Base-by-base conservation (phyloP, 2,329 filamentous ascomycete species). In the Fusarium mexicanum region DNA sequence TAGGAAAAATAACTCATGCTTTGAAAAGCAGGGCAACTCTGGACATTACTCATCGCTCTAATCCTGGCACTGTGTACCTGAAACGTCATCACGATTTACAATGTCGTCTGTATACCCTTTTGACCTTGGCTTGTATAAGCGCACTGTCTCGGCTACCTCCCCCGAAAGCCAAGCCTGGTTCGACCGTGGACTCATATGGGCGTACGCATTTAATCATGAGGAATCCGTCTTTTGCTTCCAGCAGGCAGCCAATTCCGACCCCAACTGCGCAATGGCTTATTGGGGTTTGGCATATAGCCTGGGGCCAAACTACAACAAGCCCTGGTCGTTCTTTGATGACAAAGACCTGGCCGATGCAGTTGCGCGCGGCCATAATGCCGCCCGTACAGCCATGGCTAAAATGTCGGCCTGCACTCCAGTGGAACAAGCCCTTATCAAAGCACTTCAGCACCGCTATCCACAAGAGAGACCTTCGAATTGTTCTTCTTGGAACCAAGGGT, bases 261-360 rank as follows among this genome's bases (percentile, higher is more conserved):
- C 82, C 0, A 71, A 80, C 5, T 92, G 89, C 65, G 86, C 87
- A 37, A 90, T 93, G 85, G 91, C 90, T 7, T 88, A 92, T 76
- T 94, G 92, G 91, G 92, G 92, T 0, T 82, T 93, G 9, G 91
- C 93, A 0, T 95, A 93, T 79, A 86, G 91, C 3, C 83, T 93
- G 0, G 93, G 93, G 0, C 93, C 93, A 8, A 95, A 96, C 78
- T 91, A 91, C 80, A 89, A 95, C 83, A 94, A 95, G 77, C 91
- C 93, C 0, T 95, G 93, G 93, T 87, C 90, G 35, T 86, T 90
- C 31, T 94, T 95, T 73, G 91, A 92, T 61, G 81, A 86, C 2
- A 81, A 85, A 1, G 93, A 95, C 72, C 83, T 50, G 13, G 20
- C 41, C 8, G 41, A 37, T 26, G 55, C n/a, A 29, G 55, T 59